Base-by-base conservation (phyloP, 169 alveolate species). In the Plasmodium ovale region DNA sequence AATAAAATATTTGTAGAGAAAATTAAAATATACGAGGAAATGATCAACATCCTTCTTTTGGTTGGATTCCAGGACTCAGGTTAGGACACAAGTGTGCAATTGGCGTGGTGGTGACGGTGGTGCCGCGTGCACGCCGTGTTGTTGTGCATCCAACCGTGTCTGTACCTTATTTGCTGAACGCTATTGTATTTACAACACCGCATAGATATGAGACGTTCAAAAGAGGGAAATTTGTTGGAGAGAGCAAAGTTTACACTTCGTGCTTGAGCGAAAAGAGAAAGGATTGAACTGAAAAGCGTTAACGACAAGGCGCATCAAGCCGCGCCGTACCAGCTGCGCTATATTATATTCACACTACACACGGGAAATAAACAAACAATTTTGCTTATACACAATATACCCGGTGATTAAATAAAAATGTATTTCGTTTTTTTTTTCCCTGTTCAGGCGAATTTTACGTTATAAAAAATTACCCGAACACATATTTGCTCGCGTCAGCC, bases 21-120 rank as follows among this genome's bases (percentile, higher is more conserved):
- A 69, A 82, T 82, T 4, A 62, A 59, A 31, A 33, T 82, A 14
- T 59, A 65, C 35, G 90, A 82, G 44, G 90, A 82, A 70, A 82
- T 82, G 90, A 42, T 82, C 2, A 53, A 49, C 39, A 70, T 82
- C 7, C 65, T 82, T 82, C 49, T 82, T 33, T 59, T 82, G n/a
- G 90, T 82, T 62, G 90, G 90, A 7, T 82, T 82, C 53, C 84
- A 82, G 42, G 90, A 82, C 42, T 65, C 90, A 21, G 90, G 90
- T 82, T 37, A 53, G 64, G 23, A 39, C 10, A 23, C 19, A 12
- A 47, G 59, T 23, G 7, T 27, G 16, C 6, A 14, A 16, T 1
- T n/a, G n/a, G n/a, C n/a, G n/a, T n/a, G n/a, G n/a, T n/a, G n/a
- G n/a, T n/a, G n/a, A n/a, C n/a, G n/a, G n/a, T n/a, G n/a, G n/a